Evolutionary conservation across 129 eudicot genomes (phyloP).

Genomic region (sunflower (Helianthus annuus)): HanXRQr2.0-SUNRISE NC_035446.2:155597367-155597866

Average conservation of each 20-base stretch:
- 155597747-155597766: slow-evolving; percentile 22
- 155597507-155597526: too few species aligned
- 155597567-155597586: slow-evolving; percentile 3
- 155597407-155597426: too few species aligned
- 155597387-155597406: too few species aligned
- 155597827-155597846: slow-evolving; percentile 80
- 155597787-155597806: slow-evolving; percentile 88
- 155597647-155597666: slow-evolving; percentile 94
- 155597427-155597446: too few species aligned
- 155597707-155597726: neutral
- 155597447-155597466: too few species aligned
- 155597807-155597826: slow-evolving; percentile 82
- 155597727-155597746: slow-evolving; percentile 12
- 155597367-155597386: too few species aligned
- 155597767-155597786: slow-evolving; percentile 10
- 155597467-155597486: too few species aligned
- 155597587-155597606: slow-evolving; percentile 35
- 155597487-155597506: too few species aligned
- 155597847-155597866: slow-evolving; percentile 95
- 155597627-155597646: slow-evolving; percentile 99
- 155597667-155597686: slow-evolving; percentile 88
- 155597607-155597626: slow-evolving; percentile 88
- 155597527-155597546: too few species aligned
- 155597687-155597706: neutral
- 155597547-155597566: too few species aligned